Evolutionary conservation across 371 early-diverging fungal genomes (phyloP).

Genomic region (Mortierella sp.): DNA sequence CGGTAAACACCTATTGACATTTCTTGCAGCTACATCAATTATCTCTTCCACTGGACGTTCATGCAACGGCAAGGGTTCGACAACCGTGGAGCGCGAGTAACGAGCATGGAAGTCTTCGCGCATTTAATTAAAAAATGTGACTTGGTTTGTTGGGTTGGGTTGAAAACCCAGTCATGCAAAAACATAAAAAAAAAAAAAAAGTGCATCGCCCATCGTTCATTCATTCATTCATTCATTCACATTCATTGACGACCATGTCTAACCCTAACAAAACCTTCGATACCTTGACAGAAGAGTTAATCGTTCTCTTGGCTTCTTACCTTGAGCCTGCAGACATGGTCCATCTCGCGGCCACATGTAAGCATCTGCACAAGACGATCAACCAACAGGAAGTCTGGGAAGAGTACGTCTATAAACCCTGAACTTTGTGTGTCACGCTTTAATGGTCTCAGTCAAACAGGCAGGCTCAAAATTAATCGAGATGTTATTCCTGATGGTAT

Average conservation of each 20-base stretch:
- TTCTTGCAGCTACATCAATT: too few species aligned
- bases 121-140: too few species aligned
- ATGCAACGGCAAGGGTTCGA: too few species aligned
- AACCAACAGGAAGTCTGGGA: slow-evolving; percentile 50
- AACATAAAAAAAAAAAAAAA: not conserved
- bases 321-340: slow-evolving; percentile 51
- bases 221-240: too few species aligned
- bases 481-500: not conserved
- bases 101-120: too few species aligned
- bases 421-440: not conserved
- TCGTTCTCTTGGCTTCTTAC: slow-evolving; percentile 44
- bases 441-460: not conserved
- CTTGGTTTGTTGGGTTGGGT: too few species aligned
- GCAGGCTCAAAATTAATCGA: too few species aligned
- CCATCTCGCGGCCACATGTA: slow-evolving; percentile 46
- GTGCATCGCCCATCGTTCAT: slow-evolving; percentile 1
- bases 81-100: too few species aligned
- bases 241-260: slow-evolving; percentile 3
- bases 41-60: too few species aligned
- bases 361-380: slow-evolving; percentile 24
- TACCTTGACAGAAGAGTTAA: slow-evolving; percentile 36
- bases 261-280: slow-evolving; percentile 39
- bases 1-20: too few species aligned
- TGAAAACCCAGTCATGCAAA: not conserved
- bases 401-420: slow-evolving; percentile 27